Base-by-base conservation (phyloP, 1,284 basidiomycete genomes). In the Puccinia horiana region DNA sequence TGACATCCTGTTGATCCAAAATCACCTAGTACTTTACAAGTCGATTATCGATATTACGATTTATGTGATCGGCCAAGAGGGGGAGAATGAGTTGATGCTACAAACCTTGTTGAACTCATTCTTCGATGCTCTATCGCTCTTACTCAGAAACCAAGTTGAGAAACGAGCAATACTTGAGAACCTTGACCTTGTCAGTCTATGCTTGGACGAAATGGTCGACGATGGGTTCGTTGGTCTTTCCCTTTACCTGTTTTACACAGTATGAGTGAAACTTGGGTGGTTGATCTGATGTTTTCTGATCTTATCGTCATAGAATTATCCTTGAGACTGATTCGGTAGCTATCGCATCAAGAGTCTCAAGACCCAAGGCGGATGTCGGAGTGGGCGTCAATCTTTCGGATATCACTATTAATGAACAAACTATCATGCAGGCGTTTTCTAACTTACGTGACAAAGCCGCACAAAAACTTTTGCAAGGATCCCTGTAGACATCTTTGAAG, bases 71-170 rank as follows among this genome's bases (percentile, higher is more conserved):
- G 94, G 94, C 23, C 92, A 93, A 4, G 87, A 94, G 16, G 90
- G 90, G 2, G 95, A 97, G 88, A 99, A 99, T 88, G 96, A 99
- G 88, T 90, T 99, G 83, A 98, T 99, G 95, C 91, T 99, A 63
- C 91, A 93, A 83, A 89, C 91, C 23, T 92, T 94, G 11, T 91
- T 99, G 32, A 90, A 89, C 69, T 94, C 94, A 0, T 93, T 98
- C 86, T 90, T 92, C 82, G 97, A 99, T 86, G 93, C 95, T 16
- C 89, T 96, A 26, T 91, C 91, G 37, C 89, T 97, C 85, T 89
- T 99, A 44, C 90, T 99, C 42, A 91, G 95, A 61, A 94, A 95
- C 86, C 93, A 96, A 86, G 91, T 99, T 37, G 97, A 99, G 89
- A 99, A 98, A 89, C 90, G 96, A 18, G 93, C 93, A 23, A 92